These are phyloP conservation scores for Phytopythium sindhum DNA, from an alignment of 352 stramenopile species.

Conservation along the genomic window DNA sequence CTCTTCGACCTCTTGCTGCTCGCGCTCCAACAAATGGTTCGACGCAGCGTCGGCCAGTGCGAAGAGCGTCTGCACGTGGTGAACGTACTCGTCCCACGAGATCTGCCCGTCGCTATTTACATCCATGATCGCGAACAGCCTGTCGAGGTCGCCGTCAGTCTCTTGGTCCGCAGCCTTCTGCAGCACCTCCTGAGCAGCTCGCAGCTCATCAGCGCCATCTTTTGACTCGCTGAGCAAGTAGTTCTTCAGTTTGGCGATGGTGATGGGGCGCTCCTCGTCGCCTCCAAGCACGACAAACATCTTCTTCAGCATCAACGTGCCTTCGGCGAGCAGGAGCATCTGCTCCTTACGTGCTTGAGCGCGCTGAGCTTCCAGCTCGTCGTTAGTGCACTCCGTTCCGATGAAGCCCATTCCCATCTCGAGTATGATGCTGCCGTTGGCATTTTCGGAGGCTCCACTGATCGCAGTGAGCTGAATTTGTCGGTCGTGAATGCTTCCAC, in stretches of 20 bases:
- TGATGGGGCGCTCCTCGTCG: constrained; percentile 22
- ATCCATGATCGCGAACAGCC: constrained; percentile 45
- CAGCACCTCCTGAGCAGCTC: constrained; percentile 22
- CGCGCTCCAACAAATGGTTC: constrained; percentile 1
- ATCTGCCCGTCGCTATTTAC: constrained; percentile 44
- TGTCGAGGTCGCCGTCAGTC: constrained; percentile 34
- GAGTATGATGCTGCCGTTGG: constrained; percentile 1
- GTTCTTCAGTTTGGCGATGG: constrained; percentile 27
- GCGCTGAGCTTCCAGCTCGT: constrained; percentile 17
- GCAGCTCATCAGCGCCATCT: neutral
- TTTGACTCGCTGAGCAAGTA: constrained; percentile 10
- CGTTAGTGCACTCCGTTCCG: constrained; percentile 13
- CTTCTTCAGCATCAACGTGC: constrained; percentile 38
- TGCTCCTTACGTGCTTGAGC: constrained; percentile 13
- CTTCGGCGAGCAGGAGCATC: constrained; percentile 32
- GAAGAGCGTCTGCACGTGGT: constrained; percentile 48
- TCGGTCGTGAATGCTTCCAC: neutral
- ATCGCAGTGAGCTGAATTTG: constrained; percentile 12
- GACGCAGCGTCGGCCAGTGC: constrained; percentile 28
- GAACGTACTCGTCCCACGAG: constrained; percentile 51
- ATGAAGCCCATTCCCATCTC: constrained; percentile 21
- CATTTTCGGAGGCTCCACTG: neutral
- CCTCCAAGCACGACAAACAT: constrained; percentile 37
- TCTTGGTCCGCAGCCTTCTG: constrained; percentile 34
- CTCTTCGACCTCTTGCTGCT: neutral